Percentiles rank a stretch among this genome's conserved stretches.
These are phyloP conservation scores for Metarhizium anisopliae DNA, from an alignment of 2,329 filamentous ascomycete species.

Conservation along the genomic window DNA sequence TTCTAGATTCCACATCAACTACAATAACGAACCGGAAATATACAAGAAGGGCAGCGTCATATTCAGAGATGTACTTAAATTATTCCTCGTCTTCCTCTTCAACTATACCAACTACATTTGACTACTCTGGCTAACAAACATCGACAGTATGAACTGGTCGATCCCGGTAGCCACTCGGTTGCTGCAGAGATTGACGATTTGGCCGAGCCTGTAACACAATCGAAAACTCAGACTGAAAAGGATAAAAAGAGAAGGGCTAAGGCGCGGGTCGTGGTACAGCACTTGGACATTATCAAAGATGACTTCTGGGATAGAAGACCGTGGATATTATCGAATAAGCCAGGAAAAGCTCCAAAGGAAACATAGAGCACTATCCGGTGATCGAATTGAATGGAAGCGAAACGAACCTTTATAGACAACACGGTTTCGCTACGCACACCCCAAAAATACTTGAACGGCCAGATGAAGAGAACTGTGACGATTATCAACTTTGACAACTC, in stretches of 20 bases:
- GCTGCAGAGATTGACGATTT: constrained; percentile 36
- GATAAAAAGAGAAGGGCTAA: constrained; percentile 74
- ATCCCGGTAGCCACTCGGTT: constrained; percentile 41
- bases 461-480: not conserved
- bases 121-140: not conserved
- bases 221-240: constrained; percentile 75
- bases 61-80: constrained; percentile 58
- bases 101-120: not conserved
- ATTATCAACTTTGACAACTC: not conserved
- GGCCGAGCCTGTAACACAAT: constrained; percentile 48
- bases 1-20: constrained; percentile 82
- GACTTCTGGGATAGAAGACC: constrained; percentile 85
- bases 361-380: constrained; percentile 20
- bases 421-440: not conserved
- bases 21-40: constrained; percentile 91
- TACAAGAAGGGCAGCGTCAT: constrained; percentile 90
- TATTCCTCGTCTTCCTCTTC: not conserved
- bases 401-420: not conserved
- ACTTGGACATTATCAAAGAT: constrained; percentile 91
- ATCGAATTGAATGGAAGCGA: not conserved
- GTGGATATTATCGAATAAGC: constrained; percentile 71
- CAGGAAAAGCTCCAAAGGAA: constrained; percentile 60
- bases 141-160: constrained; percentile 61
- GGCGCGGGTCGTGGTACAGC: constrained; percentile 70
- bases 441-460: not conserved